Conservation (phyloP, 352 stramenopile species). For the Blastocystis sp. region DNA sequence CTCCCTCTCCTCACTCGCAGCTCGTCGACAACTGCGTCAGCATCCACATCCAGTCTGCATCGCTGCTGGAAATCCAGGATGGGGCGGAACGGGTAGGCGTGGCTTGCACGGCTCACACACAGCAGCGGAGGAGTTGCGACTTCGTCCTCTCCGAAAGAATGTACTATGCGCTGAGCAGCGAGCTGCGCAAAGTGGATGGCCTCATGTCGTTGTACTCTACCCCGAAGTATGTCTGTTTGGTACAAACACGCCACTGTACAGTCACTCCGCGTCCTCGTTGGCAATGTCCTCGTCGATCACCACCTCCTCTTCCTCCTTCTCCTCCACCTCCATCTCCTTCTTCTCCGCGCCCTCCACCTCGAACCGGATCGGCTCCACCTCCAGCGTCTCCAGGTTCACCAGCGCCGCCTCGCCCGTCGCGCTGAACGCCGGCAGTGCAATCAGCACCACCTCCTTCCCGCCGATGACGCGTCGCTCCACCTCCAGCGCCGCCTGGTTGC, state of each 20-base stretch:
- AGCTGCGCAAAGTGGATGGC: constrained; percentile 20
- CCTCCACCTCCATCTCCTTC: background rate
- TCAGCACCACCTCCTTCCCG: constrained; percentile 11
- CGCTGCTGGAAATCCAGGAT: constrained; percentile 9
- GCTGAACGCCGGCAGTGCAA: constrained; percentile 34
- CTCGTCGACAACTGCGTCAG: constrained; percentile 17
- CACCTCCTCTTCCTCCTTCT: constrained; percentile 37
- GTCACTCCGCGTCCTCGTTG: constrained; percentile 38
- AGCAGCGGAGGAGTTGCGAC: background rate
- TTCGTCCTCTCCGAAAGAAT: constrained; percentile 47
- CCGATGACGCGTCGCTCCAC: constrained; percentile 12
- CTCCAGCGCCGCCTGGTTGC: constrained; percentile 50
- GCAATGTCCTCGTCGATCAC: constrained; percentile 61
- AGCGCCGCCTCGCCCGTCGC: constrained; percentile 4
- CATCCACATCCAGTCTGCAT: constrained; percentile 5
- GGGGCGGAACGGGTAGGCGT: background rate
- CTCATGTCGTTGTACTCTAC: constrained; percentile 54
- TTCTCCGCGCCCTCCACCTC: background rate
- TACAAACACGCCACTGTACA: constrained; percentile 29
- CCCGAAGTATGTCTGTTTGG: background rate
- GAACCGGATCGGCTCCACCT: background rate
- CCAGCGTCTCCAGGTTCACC: constrained; percentile 24
- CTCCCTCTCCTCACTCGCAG: background rate
- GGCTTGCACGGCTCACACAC: background rate
- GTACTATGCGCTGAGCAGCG: constrained; percentile 55